A percentile compares a stretch with the other conserved stretches of the same genome.
Evolutionary conservation across 345 rosid species (phyloP).

Genomic region (Melastoma malabathricum): DNA sequence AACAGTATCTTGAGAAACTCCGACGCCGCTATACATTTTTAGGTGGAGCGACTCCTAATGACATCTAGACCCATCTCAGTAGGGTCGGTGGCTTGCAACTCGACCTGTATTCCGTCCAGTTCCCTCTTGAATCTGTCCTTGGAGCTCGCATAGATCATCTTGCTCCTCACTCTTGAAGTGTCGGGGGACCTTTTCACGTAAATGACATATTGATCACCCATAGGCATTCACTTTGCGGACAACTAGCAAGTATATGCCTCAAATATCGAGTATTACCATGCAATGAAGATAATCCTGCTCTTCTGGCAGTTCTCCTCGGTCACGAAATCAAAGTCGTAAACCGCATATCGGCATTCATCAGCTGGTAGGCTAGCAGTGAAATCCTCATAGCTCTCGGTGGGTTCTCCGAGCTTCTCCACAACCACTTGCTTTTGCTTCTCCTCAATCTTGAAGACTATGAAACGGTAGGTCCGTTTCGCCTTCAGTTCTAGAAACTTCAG

Average conservation of each 20-base stretch:
- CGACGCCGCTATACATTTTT: conserved; percentile 13
- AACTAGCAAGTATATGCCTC: not conserved
- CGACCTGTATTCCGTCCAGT: conserved; percentile 51
- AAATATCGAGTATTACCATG: conserved; percentile 25
- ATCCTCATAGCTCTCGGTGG: conserved; percentile 35
- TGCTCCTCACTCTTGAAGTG: conserved; percentile 45
- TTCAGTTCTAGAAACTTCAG: conserved; percentile 50
- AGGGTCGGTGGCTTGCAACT: conserved; percentile 64
- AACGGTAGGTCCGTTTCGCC: conserved; percentile 51
- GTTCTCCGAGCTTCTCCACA: conserved; percentile 58
- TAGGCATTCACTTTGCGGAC: not conserved
- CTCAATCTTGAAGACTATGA: conserved; percentile 51
- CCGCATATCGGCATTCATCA: conserved; percentile 59
- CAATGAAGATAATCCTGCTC: conserved; percentile 55
- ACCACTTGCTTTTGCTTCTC: conserved; percentile 56
- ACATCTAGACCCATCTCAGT: conserved; percentile 62
- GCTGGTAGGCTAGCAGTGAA: conserved; percentile 50
- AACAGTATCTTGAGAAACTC: conserved; percentile 1
- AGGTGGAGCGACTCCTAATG: conserved; percentile 43
- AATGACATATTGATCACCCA: not conserved
- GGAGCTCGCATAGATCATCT: conserved; percentile 67
- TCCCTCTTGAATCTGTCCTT: conserved; percentile 60
- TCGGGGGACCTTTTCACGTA: conserved; percentile 44
- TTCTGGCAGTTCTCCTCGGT: conserved; percentile 58
- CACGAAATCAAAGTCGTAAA: conserved; percentile 52